Percentiles rank a stretch among this genome's conserved stretches.
phyloP scores from a whole-genome alignment of 2,329 filamentous ascomycete species.

The Geosmithia morbida region DNA sequence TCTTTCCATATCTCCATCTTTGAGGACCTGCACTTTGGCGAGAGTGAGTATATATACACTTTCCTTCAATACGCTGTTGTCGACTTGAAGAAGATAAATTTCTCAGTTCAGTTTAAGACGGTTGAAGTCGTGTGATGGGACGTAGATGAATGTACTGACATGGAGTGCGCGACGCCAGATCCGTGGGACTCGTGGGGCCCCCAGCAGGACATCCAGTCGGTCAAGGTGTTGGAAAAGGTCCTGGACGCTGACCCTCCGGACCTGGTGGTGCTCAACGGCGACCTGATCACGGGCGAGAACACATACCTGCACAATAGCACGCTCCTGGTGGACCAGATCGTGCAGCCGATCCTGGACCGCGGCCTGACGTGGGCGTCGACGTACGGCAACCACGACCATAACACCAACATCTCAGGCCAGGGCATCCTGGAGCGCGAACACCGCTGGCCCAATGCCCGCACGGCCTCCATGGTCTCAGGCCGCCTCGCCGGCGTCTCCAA shows the following conservation, averaged over 20 bases:
- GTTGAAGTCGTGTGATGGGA: too few relatives aligned
- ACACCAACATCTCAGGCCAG: constrained; percentile 38
- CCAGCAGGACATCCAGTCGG: constrained; percentile 37
- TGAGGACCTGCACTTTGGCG: constrained; percentile 57
- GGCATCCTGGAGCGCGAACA: constrained; percentile 26
- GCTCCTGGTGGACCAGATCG: constrained; percentile 42
- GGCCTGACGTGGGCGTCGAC: constrained; percentile 49
- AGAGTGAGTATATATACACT: constrained; percentile 29
- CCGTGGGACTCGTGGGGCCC: constrained; percentile 28
- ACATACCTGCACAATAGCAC: constrained; percentile 38
- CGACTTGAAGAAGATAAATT: too few relatives aligned
- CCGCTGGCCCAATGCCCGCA: constrained; percentile 21
- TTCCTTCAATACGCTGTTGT: too few relatives aligned
- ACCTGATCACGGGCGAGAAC: constrained; percentile 56
- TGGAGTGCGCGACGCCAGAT: too few relatives aligned
- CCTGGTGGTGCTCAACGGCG: constrained; percentile 56
- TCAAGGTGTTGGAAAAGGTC: constrained; percentile 40
- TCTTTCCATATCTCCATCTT: constrained; percentile 45
- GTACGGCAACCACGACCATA: constrained; percentile 58
- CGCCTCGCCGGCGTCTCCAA: constrained; percentile 26
- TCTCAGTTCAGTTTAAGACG: too few relatives aligned
- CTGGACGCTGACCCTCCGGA: constrained; percentile 41
- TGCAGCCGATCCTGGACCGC: constrained; percentile 39
- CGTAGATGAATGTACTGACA: too few relatives aligned
- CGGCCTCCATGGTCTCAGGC: constrained; percentile 21